A percentile compares a stretch with the other conserved stretches of the same genome.
These are phyloP conservation scores for Backusella liffmaniae DNA, from an alignment of 192 early-diverging fungal species.

Conservation along the genomic window DNA sequence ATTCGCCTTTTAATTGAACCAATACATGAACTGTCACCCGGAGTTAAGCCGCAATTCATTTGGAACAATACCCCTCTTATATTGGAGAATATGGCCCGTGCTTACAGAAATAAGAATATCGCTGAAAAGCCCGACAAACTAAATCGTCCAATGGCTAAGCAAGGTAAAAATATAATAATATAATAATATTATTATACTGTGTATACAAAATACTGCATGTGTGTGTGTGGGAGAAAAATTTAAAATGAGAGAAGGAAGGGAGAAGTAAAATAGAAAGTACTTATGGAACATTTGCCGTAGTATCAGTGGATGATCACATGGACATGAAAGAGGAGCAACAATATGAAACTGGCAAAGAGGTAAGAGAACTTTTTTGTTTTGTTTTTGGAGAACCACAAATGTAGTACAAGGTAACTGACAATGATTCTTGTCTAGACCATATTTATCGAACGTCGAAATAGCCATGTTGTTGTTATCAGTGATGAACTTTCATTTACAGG, in stretches of 20 bases:
- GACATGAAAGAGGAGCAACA: background rate
- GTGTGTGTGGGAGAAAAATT: background rate
- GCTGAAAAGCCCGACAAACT: background rate
- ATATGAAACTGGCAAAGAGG: slow-evolving; percentile 8
- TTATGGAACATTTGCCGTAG: slow-evolving; percentile 1
- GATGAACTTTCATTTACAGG: slow-evolving; percentile 38
- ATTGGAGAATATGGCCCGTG: background rate
- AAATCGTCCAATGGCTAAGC: background rate
- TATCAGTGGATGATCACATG: background rate
- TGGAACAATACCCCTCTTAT: slow-evolving; percentile 5
- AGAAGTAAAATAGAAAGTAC: background rate
- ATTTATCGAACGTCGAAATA: background rate
- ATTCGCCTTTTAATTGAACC: slow-evolving; percentile 15
- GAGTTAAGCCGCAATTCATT: background rate
- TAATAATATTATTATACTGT: background rate
- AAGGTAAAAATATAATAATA: background rate
- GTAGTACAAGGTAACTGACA: slow-evolving; percentile 1
- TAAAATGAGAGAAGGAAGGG: background rate
- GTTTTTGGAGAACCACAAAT: background rate
- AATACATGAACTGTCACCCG: background rate
- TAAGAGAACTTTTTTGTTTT: background rate
- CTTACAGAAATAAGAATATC: background rate
- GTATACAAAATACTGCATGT: too few relatives aligned
- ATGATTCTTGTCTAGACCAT: slow-evolving; percentile 6
- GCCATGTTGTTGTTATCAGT: slow-evolving; percentile 27